Evolutionary conservation across 2,329 filamentous ascomycete species (phyloP).

Genomic region (Nemania sp.): DNA sequence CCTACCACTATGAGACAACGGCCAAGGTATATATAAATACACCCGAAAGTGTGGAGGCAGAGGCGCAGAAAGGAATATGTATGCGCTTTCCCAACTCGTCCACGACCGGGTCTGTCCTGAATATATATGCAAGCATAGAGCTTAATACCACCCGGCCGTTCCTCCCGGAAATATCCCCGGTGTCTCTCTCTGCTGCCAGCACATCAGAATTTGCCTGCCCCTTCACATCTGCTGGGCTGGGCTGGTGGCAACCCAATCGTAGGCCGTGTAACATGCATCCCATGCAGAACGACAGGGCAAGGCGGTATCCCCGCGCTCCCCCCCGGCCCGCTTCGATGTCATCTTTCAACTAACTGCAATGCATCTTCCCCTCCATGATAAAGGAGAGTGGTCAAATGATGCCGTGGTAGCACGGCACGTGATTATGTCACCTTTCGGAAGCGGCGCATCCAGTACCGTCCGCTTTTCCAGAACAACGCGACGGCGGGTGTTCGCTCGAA

Average conservation of each 20-base stretch:
- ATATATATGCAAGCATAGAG: slow-evolving; percentile 13
- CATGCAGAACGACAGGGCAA: slow-evolving; percentile 8
- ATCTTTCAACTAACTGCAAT: background rate
- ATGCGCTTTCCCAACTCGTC: background rate
- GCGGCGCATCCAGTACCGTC: background rate
- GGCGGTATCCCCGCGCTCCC: too few relatives aligned
- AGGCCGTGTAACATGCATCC: slow-evolving; percentile 23
- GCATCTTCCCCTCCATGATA: slow-evolving; percentile 20
- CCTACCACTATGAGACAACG: background rate
- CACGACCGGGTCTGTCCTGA: background rate
- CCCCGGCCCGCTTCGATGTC: slow-evolving; percentile 8
- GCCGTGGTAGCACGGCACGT: slow-evolving; percentile 5
- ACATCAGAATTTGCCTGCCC: slow-evolving; percentile 15
- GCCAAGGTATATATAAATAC: background rate
- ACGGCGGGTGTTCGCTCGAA: background rate
- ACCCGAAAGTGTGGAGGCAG: background rate
- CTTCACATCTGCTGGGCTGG: too few relatives aligned
- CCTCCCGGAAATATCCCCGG: slow-evolving; percentile 10
- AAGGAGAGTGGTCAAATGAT: slow-evolving; percentile 12
- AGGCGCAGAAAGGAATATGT: background rate
- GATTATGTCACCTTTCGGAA: slow-evolving; percentile 2
- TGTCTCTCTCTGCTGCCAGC: slow-evolving; percentile 17
- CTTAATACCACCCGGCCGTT: slow-evolving; percentile 2
- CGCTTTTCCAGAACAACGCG: background rate
- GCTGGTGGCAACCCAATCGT: background rate